Base-by-base conservation (phyloP, 2,329 filamentous ascomycete species). In the Cladorrhinum sp. region DNA sequence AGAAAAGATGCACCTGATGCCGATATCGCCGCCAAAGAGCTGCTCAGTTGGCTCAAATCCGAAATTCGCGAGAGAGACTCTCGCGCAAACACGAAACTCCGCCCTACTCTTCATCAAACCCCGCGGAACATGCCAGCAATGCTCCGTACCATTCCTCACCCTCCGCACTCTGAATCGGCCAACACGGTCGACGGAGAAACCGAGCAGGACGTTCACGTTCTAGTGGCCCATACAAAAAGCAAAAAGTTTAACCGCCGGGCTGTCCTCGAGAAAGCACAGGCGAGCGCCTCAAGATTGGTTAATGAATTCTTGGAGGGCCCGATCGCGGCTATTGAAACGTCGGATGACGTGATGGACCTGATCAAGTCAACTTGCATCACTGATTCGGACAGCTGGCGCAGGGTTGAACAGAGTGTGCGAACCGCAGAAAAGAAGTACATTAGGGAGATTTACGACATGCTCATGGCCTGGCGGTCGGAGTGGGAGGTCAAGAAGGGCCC, bases 181-280 rank as follows among this genome's bases (percentile, higher is more conserved):
- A 27, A 53, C 54, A 49, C 61, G 3, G 56, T 63, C 57, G 50
- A 65, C 48, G 60, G 62, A 59, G 59, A 72, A 23, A 55, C 61
- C 23, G 73, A 86, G 61, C 87, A 89, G 66, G 89, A 93, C 59
- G 92, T 98, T 50, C 88, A 90, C 62, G 88, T 98, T n/a, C 81
- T 97, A 3, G 83, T 92, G 5, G 86, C 90, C 1, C 88, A 91
- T 60, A 93, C 92, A 54, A 87, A 88, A 68, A 92, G 88, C 74
- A 97, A 96, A 76, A 98, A 97, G 78, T 90, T 89, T 64, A 97
- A 96, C 75, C 87, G 93, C 57, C 87, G 87, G 70, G 88, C 88
- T 25, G 92, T 98, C 54, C 87, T 97, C 52, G 91, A 96, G 72
- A 89, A 93, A 66, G 88, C 88, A 63, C 85, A 85, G 74, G 73